Evolutionary conservation across 129 eudicot genomes (phyloP), one percentile per base, ranked within the genome.

Genomic region (Cynara cardunculus): DNA sequence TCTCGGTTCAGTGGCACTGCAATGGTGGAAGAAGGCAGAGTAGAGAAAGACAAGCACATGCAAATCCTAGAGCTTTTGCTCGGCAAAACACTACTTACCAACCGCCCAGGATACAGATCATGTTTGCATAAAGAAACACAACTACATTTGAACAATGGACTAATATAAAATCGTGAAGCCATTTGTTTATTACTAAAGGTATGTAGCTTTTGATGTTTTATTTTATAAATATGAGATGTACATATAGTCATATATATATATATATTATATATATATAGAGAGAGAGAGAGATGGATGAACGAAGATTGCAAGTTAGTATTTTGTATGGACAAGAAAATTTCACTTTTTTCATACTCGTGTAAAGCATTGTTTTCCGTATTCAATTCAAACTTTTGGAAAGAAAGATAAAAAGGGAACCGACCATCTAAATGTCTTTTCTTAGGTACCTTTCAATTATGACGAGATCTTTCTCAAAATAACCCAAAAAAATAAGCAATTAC

Each of bases 11-110:
- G 26, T 25, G 81, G 59, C 24, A 10, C 27, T 77, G 27, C 81
- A 37, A 65, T 77, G 73, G 62, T 66, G 66, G 81, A 62, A 16
- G 27, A 25, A 7, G 72, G 61, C 72, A 24, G 13, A 64, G 35
- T 32, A 5, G 61, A 22, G 9, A 21, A 31, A 30, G 62, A 77
- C 62, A 49, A 64, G 37, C 69, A 32, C 62, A 4, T 3, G 18
- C 28, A 71, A 34, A 24, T 13, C 65, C 66, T 35, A 41, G 81
- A 67, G 66, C 27, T 67, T 78, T 78, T 78, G 66, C 74, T 3
- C n/a, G 27, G 14, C 11, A 28, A 67, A 67, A 49, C 62, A 49
- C 19, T 25, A 37, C 44, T 37, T 30, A 67, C 66, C 10, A 66
- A 26, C 41, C 35, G 72, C 24, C 27, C 39, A 37, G 64, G 66